Conservation (phyloP, 176 grass and related monocot species). For the Paspalum notatum region DNA sequence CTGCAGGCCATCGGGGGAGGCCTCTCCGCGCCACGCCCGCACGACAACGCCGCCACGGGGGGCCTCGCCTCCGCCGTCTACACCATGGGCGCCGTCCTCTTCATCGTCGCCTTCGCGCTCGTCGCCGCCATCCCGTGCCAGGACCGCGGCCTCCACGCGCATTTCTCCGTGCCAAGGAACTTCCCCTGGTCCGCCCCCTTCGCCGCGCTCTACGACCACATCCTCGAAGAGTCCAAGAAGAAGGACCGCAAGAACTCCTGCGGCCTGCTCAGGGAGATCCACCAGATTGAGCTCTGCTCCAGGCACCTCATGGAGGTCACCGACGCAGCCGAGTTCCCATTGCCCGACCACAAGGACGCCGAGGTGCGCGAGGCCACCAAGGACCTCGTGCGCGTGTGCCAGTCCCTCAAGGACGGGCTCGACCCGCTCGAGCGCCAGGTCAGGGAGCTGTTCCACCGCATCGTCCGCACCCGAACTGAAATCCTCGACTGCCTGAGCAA, state of each 20-base stretch:
- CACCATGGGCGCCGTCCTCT: slow-evolving; percentile 71
- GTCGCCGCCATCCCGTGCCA: slow-evolving; percentile 87
- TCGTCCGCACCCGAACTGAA: slow-evolving; percentile 77
- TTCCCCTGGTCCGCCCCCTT: slow-evolving; percentile 61
- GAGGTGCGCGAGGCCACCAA: slow-evolving; percentile 58
- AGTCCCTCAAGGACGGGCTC: slow-evolving; percentile 65
- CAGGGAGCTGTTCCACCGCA: slow-evolving; percentile 80
- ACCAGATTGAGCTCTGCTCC: slow-evolving; percentile 74
- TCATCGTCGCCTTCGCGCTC: slow-evolving; percentile 66
- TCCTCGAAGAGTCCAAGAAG: slow-evolving; percentile 88
- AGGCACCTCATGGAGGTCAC: slow-evolving; percentile 74
- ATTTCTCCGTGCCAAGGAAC: slow-evolving; percentile 65
- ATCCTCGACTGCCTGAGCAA: slow-evolving; percentile 75
- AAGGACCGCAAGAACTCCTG: slow-evolving; percentile 82
- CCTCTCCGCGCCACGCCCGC: slow-evolving; percentile 61
- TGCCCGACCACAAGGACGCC: slow-evolving; percentile 56
- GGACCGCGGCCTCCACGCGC: slow-evolving; percentile 77
- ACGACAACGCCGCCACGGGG: slow-evolving; percentile 53
- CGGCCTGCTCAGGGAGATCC: slow-evolving; percentile 86
- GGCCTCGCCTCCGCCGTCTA: slow-evolving; percentile 63
- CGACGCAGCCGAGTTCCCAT: slow-evolving; percentile 65
- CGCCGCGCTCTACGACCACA: slow-evolving; percentile 60
- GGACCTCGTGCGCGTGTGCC: slow-evolving; percentile 65
- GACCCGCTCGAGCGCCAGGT: slow-evolving; percentile 87
- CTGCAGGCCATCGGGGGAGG: slow-evolving; percentile 78